Percentiles rank a stretch among this genome's conserved stretches.
Conservation (phyloP, 345 rosid genomes). For the Citropsis articulata region DNA sequence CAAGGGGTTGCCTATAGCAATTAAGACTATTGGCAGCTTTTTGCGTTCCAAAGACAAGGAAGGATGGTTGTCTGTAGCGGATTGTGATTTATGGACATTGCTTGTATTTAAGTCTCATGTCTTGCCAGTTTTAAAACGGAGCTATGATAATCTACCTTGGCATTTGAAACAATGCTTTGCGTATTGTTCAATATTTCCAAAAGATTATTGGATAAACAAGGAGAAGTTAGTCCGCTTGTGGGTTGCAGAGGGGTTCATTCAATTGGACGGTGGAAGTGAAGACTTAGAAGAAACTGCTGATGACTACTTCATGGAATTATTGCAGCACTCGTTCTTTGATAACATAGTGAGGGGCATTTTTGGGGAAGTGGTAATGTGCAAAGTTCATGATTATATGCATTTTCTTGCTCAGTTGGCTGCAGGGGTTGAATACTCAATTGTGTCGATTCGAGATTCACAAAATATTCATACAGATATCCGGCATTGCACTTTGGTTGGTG, state of each 20-base stretch:
- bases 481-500: conserved; percentile 1
- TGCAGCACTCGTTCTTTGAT: conserved; percentile 13
- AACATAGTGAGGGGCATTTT: neutral
- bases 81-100: conserved; percentile 9
- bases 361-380: neutral
- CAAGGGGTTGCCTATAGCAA: conserved; percentile 21
- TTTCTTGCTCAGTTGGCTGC: conserved; percentile 1
- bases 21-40: conserved; percentile 11
- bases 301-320: conserved; percentile 17
- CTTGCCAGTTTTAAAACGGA: conserved; percentile 17
- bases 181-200: conserved; percentile 20
- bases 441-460: neutral
- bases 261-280: neutral
- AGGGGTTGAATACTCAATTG: neutral
- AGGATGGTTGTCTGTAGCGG: conserved; percentile 6
- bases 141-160: conserved; percentile 23
- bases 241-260: conserved; percentile 26
- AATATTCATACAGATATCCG: neutral
- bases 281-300: conserved; percentile 17
- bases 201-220: conserved; percentile 17
- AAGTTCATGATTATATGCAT: conserved; percentile 12
- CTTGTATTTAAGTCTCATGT: conserved; percentile 4
- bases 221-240: conserved; percentile 24
- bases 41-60: conserved; percentile 3
- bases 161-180: conserved; percentile 25